Evolutionary conservation across 1,284 basidiomycete genomes (phyloP).

Genomic region (Vanrija humicola): DNA sequence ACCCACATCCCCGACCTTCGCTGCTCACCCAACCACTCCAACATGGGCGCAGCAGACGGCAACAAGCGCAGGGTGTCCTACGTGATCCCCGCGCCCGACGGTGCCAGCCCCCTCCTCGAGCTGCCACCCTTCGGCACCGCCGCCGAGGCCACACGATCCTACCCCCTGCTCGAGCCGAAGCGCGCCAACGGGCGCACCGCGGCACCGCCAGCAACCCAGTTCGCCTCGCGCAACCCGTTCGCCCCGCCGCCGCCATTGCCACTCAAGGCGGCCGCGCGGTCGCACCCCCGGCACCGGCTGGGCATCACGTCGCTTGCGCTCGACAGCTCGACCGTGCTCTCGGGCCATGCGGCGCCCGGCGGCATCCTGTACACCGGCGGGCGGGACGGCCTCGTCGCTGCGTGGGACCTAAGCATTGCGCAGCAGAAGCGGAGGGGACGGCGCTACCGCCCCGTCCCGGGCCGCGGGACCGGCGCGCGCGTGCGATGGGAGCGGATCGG

Average conservation of each 20-base stretch:
- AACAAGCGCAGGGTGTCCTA: slow-evolving; percentile 67
- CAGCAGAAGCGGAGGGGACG: slow-evolving; percentile 52
- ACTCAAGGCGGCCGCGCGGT: slow-evolving; percentile 18
- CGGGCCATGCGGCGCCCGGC: slow-evolving; percentile 61
- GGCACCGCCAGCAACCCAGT: slow-evolving; percentile 14
- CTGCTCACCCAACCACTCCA: neutral
- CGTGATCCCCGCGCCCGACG: slow-evolving; percentile 66
- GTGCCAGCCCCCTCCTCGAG: slow-evolving; percentile 60
- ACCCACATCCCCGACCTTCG: neutral
- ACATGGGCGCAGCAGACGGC: slow-evolving; percentile 19
- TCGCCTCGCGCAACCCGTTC: slow-evolving; percentile 31
- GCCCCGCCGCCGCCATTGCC: neutral
- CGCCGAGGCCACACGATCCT: slow-evolving; percentile 46
- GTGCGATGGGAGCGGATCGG: slow-evolving; percentile 43
- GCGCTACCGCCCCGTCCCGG: slow-evolving; percentile 43
- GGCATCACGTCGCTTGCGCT: slow-evolving; percentile 80
- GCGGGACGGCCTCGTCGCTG: slow-evolving; percentile 82
- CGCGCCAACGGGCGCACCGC: slow-evolving; percentile 16
- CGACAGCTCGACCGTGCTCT: slow-evolving; percentile 73
- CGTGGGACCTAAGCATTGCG: slow-evolving; percentile 81
- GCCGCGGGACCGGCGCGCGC: slow-evolving; percentile 18
- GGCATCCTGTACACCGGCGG: slow-evolving; percentile 94
- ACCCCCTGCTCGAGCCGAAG: slow-evolving; percentile 61
- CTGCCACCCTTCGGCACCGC: slow-evolving; percentile 62
- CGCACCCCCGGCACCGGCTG: slow-evolving; percentile 78